A percentile compares a stretch with the other conserved stretches of the same genome.
Evolutionary conservation across 179 eudicot genomes (phyloP).

Genomic region (Spergularia azorica): DNA sequence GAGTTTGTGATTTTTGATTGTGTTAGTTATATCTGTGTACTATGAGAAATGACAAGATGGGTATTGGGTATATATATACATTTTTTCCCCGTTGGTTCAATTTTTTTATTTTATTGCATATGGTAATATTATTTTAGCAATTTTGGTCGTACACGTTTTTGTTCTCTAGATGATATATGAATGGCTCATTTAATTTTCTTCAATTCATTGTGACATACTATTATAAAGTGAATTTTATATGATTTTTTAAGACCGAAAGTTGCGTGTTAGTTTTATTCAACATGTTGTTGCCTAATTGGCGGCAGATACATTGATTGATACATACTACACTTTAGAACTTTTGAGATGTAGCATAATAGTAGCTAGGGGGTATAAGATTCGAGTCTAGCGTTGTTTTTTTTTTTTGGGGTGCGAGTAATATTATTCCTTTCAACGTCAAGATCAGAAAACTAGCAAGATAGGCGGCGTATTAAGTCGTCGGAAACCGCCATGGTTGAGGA

Average conservation of each 20-base stretch:
- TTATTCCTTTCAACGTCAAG: background rate
- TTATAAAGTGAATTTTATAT: background rate
- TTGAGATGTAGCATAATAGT: background rate
- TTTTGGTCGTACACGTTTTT: conserved; percentile 6
- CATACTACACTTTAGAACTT: background rate
- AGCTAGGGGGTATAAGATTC: conserved; percentile 1
- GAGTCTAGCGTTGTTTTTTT: background rate
- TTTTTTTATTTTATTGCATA: background rate
- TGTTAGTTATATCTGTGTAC: background rate
- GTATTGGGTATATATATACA: conserved; percentile 2
- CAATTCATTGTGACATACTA: background rate
- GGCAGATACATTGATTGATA: conserved; percentile 1
- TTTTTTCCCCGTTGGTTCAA: background rate
- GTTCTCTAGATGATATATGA: conserved; percentile 3
- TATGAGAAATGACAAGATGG: background rate
- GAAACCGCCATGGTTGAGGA: background rate
- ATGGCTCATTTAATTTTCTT: background rate
- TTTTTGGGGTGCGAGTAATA: no score
- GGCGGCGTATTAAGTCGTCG: background rate
- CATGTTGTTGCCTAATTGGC: conserved; percentile 1
- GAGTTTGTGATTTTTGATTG: background rate
- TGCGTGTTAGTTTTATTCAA: no score
- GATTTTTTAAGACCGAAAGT: background rate
- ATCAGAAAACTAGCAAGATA: no score
- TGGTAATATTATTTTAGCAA: background rate